A percentile compares a stretch with the other conserved stretches of the same genome.
These are phyloP conservation scores for Xylaria sp. DNA, from an alignment of 495 filamentous ascomycete genomes.

Conservation along the genomic window DNA sequence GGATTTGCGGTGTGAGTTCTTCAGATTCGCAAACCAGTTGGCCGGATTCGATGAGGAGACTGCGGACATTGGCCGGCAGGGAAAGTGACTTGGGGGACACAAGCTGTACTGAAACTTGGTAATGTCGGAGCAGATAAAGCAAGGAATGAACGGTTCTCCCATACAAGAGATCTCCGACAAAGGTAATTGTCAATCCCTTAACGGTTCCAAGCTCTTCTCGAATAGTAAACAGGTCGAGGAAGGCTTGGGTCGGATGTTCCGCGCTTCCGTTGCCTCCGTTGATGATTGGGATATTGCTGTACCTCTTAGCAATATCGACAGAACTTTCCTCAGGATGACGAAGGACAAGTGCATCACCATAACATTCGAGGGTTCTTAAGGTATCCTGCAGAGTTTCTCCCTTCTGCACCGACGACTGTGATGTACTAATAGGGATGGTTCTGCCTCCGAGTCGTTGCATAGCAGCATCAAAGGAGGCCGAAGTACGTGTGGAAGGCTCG, in stretches of 20 bases:
- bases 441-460: conserved; percentile 96
- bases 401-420: conserved; percentile 86
- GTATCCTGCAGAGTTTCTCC: conserved; percentile 94
- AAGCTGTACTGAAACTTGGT: conserved; percentile 91
- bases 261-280: conserved; percentile 95
- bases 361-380: conserved; percentile 89
- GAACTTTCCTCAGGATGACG: conserved; percentile 85
- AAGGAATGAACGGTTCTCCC: conserved; percentile 95
- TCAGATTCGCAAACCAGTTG: conserved; percentile 77
- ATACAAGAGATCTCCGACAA: conserved; percentile 89
- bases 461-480: conserved; percentile 93
- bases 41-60: conserved; percentile 71
- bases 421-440: conserved; percentile 76
- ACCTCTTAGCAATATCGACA: conserved; percentile 81
- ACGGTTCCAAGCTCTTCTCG: conserved; percentile 96
- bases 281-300: conserved; percentile 87
- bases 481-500: conserved; percentile 95
- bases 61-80: conserved; percentile 75
- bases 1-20: conserved; percentile 81
- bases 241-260: conserved; percentile 97
- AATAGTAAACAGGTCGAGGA: conserved; percentile 99
- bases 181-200: conserved; percentile 92
- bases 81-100: conserved; percentile 81
- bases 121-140: conserved; percentile 90
- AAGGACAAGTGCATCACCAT: conserved; percentile 91